Base-by-base conservation (phyloP, 2,329 filamentous ascomycete species). In the Pestalotiopsis fici region DNA sequence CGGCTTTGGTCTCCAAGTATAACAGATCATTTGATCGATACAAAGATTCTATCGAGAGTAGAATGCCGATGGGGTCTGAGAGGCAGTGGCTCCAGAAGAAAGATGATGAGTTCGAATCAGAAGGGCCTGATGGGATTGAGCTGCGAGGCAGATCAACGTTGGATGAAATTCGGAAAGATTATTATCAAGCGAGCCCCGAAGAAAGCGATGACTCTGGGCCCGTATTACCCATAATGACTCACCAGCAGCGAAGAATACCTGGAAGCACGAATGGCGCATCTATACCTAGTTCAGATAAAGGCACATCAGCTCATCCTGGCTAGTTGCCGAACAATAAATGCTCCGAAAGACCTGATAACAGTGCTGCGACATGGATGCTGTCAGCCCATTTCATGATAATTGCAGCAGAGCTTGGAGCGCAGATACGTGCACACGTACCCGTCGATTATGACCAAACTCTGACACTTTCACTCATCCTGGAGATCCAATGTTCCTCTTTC, bases 151-250 rank as follows among this genome's bases (percentile, higher is more conserved):
- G 66, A 27, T 31, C 27, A 18, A 66, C 67, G 4, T 47, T 65
- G 1, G 65, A 67, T 59, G 60, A 61, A 61, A 59, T 63, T 9
- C 43, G 55, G 11, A 68, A 68, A n/a, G 65, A 65, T 12, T 70
- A 70, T 61, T 70, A 71, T 47, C 64, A 65, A 13, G 35, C 31
- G 1, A 61, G 64, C 21, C 64, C 70, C 12, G 70, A 71, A 27
- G 66, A 70, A 28, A 71, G 70, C 57, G 70, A 71, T 50, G 69
- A 70, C 57, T 71, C 70, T 2, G 70, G 70, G 3, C 69, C 69
- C 39, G 56, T 71, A 27, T 57, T 71, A 25, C 70, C 70, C 13
- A 70, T 71, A 12, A 71, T 70, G 68, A 65, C 54, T 21, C 50
- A 27, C n/a, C 61, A 31, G 37, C 39, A 64, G n/a, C 57, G 39